Conservation (phyloP, 2,329 filamentous ascomycete species). For the Calonectria multiphialidica region DNA sequence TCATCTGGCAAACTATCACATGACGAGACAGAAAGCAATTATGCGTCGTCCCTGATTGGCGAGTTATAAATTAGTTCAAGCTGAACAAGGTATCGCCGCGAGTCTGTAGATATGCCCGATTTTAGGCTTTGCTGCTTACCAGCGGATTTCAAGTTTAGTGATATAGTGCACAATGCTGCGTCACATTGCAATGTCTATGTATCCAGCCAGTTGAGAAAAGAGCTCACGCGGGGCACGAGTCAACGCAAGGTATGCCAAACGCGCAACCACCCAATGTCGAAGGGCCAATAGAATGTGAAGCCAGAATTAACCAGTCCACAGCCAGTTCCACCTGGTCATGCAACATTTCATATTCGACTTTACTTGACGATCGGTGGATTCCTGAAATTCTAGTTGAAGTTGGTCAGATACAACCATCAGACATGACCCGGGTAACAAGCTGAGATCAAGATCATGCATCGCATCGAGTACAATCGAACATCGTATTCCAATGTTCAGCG, state of each 20-base stretch:
- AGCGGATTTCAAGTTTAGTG: not conserved
- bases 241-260: not conserved
- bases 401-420: not conserved
- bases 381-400: not conserved
- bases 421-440: not conserved
- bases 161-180: not conserved
- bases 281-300: not conserved
- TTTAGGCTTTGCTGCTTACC: no score
- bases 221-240: not conserved
- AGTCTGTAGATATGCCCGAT: no score
- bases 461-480: no score
- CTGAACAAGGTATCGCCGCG: not conserved
- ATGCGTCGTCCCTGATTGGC: not conserved
- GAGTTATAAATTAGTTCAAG: not conserved
- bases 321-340: not conserved
- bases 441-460: no score
- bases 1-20: not conserved
- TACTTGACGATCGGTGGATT: not conserved
- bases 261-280: not conserved
- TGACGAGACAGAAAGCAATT: not conserved
- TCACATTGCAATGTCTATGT: not conserved
- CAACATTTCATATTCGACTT: not conserved
- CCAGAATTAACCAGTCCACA: not conserved
- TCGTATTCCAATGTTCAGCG: not conserved
- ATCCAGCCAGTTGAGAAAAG: not conserved